Percentiles rank a stretch among this genome's conserved stretches.
These are phyloP conservation scores for Scleroderma citrinum DNA, from an alignment of 768 basidiomycete genomes.

Conservation along the genomic window DNA sequence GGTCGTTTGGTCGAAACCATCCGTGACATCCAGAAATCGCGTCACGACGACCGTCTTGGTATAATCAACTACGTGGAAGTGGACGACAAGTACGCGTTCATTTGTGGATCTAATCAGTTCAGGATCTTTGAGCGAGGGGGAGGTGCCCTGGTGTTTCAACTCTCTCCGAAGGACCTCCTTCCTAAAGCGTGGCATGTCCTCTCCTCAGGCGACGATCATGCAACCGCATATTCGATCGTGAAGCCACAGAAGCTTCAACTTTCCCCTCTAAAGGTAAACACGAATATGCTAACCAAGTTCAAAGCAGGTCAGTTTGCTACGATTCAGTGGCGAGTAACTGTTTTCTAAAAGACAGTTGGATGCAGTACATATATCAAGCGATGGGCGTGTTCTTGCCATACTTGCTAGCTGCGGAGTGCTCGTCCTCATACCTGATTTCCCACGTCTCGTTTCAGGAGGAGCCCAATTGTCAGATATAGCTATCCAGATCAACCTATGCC, in stretches of 20 bases:
- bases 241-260: slow-evolving; percentile 18
- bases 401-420: slow-evolving; percentile 22
- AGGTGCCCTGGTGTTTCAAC: slow-evolving; percentile 38
- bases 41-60: slow-evolving; percentile 17
- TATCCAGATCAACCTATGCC: slow-evolving; percentile 20
- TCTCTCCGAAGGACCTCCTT: slow-evolving; percentile 32
- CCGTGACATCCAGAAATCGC: slow-evolving; percentile 28
- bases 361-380: slow-evolving; percentile 40
- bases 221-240: slow-evolving; percentile 8
- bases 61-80: slow-evolving; percentile 52
- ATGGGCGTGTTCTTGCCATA: slow-evolving; percentile 34
- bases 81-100: slow-evolving; percentile 48
- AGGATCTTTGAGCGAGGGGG: slow-evolving; percentile 49
- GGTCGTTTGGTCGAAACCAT: slow-evolving; percentile 46
- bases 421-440: slow-evolving; percentile 25
- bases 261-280: not conserved
- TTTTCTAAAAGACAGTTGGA: slow-evolving; percentile 1
- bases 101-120: slow-evolving; percentile 46
- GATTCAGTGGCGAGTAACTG: not conserved
- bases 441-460: slow-evolving; percentile 24
- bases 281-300: slow-evolving; percentile 11
- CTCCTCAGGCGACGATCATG: slow-evolving; percentile 4
- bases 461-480: slow-evolving; percentile 36
- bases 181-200: slow-evolving; percentile 33
- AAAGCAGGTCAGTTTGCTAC: slow-evolving; percentile 20